phyloP scores from a whole-genome alignment of 2,329 filamentous ascomycete genomes.

The Aspergillus ibericus region DNA sequence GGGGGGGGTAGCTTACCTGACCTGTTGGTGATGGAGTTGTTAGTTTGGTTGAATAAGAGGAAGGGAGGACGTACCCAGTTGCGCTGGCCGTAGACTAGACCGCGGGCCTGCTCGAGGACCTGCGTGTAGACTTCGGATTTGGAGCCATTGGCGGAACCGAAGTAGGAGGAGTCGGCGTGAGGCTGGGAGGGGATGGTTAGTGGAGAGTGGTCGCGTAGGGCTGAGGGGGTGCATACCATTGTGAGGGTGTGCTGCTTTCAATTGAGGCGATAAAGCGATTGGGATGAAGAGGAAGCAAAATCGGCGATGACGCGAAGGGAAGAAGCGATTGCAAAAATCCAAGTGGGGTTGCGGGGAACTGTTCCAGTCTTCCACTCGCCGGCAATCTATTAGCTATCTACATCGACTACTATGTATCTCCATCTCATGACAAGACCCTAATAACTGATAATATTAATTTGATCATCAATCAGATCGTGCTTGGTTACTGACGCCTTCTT shows the following conservation, averaged over 20 bases:
- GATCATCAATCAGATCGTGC: no score
- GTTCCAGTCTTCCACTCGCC: background rate
- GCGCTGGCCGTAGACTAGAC: conserved; percentile 43
- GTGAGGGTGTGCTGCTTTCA: background rate
- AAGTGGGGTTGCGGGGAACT: conserved; percentile 11
- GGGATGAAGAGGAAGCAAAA: background rate
- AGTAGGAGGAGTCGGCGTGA: conserved; percentile 51
- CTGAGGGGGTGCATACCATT: background rate
- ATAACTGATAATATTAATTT: no score
- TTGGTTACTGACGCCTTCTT: no score
- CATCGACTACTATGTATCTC: background rate
- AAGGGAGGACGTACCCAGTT: conserved; percentile 44
- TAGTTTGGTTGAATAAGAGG: background rate
- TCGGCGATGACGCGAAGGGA: background rate
- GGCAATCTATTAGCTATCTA: background rate
- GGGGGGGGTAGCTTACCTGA: conserved; percentile 28
- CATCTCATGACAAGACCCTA: background rate
- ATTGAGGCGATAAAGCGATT: background rate
- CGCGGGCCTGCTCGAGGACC: conserved; percentile 40
- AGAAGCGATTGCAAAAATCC: conserved; percentile 1
- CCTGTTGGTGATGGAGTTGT: conserved; percentile 19
- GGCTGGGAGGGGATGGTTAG: conserved; percentile 31
- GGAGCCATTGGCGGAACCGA: conserved; percentile 32
- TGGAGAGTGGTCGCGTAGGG: background rate
- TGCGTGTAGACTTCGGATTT: conserved; percentile 47